Evolutionary conservation across 208 protist genomes (phyloP), one percentile per base, ranked within the genome.

Genomic region (Acanthamoeba rhysodes): DNA sequence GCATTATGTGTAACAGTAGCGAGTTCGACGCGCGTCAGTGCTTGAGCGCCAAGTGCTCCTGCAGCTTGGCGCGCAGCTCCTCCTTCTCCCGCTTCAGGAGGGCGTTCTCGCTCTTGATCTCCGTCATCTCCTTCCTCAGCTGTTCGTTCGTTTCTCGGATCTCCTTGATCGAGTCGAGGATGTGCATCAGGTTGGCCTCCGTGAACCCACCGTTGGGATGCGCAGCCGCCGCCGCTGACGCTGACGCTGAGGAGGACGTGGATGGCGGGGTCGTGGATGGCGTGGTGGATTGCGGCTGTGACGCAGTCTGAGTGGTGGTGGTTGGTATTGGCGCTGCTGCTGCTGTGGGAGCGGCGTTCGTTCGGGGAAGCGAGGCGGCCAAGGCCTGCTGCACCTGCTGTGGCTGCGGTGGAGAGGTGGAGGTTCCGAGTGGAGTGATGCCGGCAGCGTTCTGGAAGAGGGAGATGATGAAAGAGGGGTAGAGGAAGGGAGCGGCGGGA

Each of bases 101-200:
- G 20, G 80, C 80, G 48, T 88, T 88, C 41, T 88, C 80, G 50
- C 50, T 64, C 50, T 88, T 88, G 80, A 88, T 88, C 80, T 88
- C 80, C 0, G 50, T 37, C 80, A 88, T 88, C 80, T 88, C 80
- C 29, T 88, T 88, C 29, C 80, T 32, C 45, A 88, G 53, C 34
- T n/a, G 80, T 27, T 88, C 80, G 80, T 88, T 88, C 50, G 80
- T 88, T 64, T 88, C 80, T 88, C 80, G 80, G 29, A 88, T 88
- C 53, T 88, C 80, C 50, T 88, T 88, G 80, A 88, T 88, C 20
- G 80, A 88, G 29, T 88, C 80, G 7, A 88, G 50, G 22, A 88
- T 88, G 24, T 66, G 45, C 32, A 88, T 88, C 24, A 88, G 80
- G 29, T 64, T 88, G 80, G 80, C 80, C 80, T 88, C 80, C 6